A percentile compares a stretch with the other conserved stretches of the same genome.
phyloP scores from a whole-genome alignment of 768 basidiomycete species.

The Tephrocybe rancida region DNA sequence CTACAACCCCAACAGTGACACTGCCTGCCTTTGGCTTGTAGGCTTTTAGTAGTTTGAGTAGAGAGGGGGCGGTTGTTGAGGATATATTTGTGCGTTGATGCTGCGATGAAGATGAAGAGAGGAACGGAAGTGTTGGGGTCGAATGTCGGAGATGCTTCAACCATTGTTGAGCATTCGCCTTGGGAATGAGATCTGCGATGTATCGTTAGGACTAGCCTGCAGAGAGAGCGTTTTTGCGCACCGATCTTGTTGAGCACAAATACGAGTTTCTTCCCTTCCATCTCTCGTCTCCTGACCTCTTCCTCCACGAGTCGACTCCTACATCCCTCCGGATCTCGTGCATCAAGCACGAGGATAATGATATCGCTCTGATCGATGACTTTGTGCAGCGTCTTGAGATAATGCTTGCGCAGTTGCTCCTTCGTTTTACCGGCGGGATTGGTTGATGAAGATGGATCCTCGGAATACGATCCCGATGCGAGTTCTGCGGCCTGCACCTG shows the following conservation, averaged over 20 bases:
- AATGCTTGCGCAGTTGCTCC: constrained; percentile 72
- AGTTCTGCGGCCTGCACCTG: constrained; percentile 45
- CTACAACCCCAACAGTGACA: constrained; percentile 89
- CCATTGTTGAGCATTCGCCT: constrained; percentile 88
- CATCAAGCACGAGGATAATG: constrained; percentile 87
- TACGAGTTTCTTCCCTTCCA: constrained; percentile 89
- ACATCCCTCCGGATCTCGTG: constrained; percentile 93
- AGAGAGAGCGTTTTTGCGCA: constrained; percentile 26
- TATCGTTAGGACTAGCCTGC: background rate
- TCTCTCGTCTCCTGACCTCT: constrained; percentile 83
- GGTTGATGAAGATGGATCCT: constrained; percentile 35
- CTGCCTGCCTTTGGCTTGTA: constrained; percentile 74
- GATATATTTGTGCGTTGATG: constrained; percentile 82
- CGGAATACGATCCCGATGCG: constrained; percentile 18
- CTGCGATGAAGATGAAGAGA: constrained; percentile 73
- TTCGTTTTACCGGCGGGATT: constrained; percentile 49
- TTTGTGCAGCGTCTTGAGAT: constrained; percentile 81
- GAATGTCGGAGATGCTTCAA: constrained; percentile 88
- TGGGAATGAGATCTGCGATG: constrained; percentile 80
- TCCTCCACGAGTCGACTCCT: constrained; percentile 92
- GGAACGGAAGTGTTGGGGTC: constrained; percentile 92
- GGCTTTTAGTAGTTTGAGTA: constrained; percentile 83
- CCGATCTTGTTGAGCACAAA: constrained; percentile 98
- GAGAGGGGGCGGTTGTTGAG: constrained; percentile 70
- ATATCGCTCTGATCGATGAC: constrained; percentile 95